Base-by-base conservation (phyloP, 2,329 filamentous ascomycete species). In the Aspergillus neotritici region DNA sequence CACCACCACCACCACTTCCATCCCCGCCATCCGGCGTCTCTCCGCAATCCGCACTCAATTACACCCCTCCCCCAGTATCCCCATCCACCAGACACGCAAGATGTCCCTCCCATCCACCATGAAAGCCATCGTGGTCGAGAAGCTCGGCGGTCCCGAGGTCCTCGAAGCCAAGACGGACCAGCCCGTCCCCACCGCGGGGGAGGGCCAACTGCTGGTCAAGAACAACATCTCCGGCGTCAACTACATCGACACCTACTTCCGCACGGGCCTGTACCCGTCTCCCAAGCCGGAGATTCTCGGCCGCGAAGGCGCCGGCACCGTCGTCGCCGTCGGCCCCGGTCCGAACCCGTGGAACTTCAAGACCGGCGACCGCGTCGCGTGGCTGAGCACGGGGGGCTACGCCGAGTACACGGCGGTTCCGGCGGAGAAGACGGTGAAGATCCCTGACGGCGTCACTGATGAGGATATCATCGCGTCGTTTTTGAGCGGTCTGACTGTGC, bases 191-290 rank as follows among this genome's bases (percentile, higher is more conserved):
- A 69, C 74, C 38, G 78, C 77, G 2, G 72, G 78, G 30, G 78
- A 83, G n/a, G 83, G 81, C 46, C 76, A 94, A 53, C 67, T 95
- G 15, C 77, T 95, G 4, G 79, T 95, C 46, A 85, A 84, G 67
- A 94, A 94, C 66, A 79, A 83, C 51, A 86, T 79, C 62, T 75
- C 84, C 37, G 90, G 89, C 47, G 73, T 95, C 48, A 95, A 95
- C 69, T 95, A 79, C 69, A 94, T 95, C 58, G 90, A 95, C 67
- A 94, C 79, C 31, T 94, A 95, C 70, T 94, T 90, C 77, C 87
- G 90, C 63, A 81, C 78, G 10, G 90, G 90, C 9, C 78, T 94
- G 39, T 95, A 95, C 73, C 71, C 82, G 1, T 76, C 84, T 1
- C 63, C 70, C 2, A 80, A 86, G 55, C 90, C 89, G 4, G 77